These are phyloP conservation scores for Neopestalotiopsis clavispora DNA, from an alignment of 2,329 filamentous ascomycete genomes.

Conservation along the genomic window DNA sequence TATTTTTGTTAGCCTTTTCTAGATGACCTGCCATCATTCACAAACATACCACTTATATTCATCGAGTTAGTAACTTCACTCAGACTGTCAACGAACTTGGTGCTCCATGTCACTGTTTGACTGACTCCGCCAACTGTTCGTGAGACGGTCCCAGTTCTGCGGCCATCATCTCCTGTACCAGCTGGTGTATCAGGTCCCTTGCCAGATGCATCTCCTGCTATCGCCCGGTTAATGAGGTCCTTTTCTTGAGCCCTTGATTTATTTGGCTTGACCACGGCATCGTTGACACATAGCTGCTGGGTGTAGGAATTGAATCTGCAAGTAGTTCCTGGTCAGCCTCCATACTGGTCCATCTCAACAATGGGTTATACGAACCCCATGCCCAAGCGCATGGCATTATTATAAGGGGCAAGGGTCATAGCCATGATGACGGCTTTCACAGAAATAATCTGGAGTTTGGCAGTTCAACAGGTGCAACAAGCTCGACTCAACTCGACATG, in stretches of 20 bases:
- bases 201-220: neutral
- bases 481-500: neutral
- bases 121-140: slow-evolving; percentile 1
- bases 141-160: neutral
- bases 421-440: neutral
- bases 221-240: neutral
- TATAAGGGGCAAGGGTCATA: slow-evolving; percentile 2
- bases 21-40: neutral
- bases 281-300: slow-evolving; percentile 6
- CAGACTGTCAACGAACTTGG: slow-evolving; percentile 4
- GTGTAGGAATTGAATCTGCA: slow-evolving; percentile 5
- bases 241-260: neutral
- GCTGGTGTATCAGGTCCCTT: neutral
- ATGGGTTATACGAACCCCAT: neutral
- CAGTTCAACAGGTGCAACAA: neutral
- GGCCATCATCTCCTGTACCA: neutral
- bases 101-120: slow-evolving; percentile 1
- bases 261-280: neutral
- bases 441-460: neutral
- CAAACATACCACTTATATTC: slow-evolving; percentile 1
- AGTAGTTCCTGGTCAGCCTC: neutral
- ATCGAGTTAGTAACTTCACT: slow-evolving; percentile 4
- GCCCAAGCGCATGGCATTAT: slow-evolving; percentile 10
- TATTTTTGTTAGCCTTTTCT: neutral
- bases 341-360: neutral